Evolutionary conservation across 768 basidiomycete genomes (phyloP).

Genomic region (Boletus sp.): DNA sequence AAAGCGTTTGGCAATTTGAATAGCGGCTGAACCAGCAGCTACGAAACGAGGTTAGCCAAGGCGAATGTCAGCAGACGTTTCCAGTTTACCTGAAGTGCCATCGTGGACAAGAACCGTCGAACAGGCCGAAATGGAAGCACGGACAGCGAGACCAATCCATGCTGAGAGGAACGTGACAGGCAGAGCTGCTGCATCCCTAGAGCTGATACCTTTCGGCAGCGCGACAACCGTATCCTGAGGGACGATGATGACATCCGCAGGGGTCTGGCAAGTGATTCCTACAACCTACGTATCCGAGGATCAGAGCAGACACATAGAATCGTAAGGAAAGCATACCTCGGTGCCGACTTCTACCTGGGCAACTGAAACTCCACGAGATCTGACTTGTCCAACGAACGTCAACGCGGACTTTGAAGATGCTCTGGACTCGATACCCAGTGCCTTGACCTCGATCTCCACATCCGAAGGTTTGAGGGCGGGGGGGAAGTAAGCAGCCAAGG

Average conservation of each 20-base stretch:
- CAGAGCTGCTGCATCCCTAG: conserved; percentile 21
- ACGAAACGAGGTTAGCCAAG: not conserved
- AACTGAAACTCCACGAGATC: conserved; percentile 14
- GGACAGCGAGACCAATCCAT: conserved; percentile 27
- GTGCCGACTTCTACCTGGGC: conserved; percentile 3
- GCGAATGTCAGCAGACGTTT: not conserved
- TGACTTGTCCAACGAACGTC: conserved; percentile 19
- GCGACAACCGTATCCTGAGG: conserved; percentile 9
- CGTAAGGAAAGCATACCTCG: conserved; percentile 1
- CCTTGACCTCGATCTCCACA: conserved; percentile 19
- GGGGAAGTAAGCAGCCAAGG: conserved; percentile 21
- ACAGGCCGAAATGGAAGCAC: conserved; percentile 17
- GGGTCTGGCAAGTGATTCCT: conserved; percentile 17
- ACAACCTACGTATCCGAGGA: conserved; percentile 10
- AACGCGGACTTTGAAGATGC: conserved; percentile 13
- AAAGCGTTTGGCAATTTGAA: conserved; percentile 27
- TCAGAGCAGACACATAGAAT: not conserved
- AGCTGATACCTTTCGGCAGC: conserved; percentile 13
- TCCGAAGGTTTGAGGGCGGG: conserved; percentile 16
- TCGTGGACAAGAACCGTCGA: conserved; percentile 29
- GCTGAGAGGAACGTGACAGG: conserved; percentile 24
- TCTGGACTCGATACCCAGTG: conserved; percentile 7
- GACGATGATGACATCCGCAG: conserved; percentile 16
- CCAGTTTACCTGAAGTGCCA: conserved; percentile 23
- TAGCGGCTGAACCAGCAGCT: conserved; percentile 26